phyloP scores from a whole-genome alignment of 176 grass and related monocot species.

The Dactylis glomerata region DNA sequence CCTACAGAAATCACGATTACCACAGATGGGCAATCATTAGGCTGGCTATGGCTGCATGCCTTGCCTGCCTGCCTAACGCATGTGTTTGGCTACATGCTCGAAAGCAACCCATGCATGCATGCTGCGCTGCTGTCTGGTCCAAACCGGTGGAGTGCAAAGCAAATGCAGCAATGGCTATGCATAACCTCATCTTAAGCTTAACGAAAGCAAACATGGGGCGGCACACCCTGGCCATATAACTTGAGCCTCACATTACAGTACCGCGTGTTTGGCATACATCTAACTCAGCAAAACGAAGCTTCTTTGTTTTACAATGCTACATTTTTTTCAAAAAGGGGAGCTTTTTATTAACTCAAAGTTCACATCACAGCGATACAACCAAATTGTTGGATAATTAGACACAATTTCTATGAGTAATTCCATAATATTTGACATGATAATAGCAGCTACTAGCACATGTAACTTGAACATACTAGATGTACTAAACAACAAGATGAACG shows the following conservation, averaged over 20 bases:
- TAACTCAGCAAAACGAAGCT: no score
- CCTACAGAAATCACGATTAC: neutral
- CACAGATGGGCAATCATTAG: neutral
- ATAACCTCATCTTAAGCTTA: conserved; percentile 1
- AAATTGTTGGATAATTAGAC: no score
- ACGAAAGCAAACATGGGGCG: conserved; percentile 25
- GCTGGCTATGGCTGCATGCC: neutral
- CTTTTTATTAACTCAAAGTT: no score
- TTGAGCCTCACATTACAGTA: conserved; percentile 22
- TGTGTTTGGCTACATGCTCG: conserved; percentile 4
- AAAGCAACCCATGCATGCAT: conserved; percentile 14
- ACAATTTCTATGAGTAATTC: no score
- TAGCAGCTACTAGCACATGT: no score
- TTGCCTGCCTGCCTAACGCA: neutral
- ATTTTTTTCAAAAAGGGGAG: no score
- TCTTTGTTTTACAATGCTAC: no score
- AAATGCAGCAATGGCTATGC: neutral
- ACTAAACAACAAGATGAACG: no score
- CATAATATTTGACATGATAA: no score
- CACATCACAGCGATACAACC: no score
- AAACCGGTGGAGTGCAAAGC: conserved; percentile 25
- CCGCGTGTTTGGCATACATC: no score
- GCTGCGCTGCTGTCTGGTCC: conserved; percentile 13
- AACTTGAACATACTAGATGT: no score
- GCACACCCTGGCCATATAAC: conserved; percentile 1